Evolutionary conservation across 2,329 filamentous ascomycete species (phyloP).

Genomic region (Cordyceps cateniannulata): DNA sequence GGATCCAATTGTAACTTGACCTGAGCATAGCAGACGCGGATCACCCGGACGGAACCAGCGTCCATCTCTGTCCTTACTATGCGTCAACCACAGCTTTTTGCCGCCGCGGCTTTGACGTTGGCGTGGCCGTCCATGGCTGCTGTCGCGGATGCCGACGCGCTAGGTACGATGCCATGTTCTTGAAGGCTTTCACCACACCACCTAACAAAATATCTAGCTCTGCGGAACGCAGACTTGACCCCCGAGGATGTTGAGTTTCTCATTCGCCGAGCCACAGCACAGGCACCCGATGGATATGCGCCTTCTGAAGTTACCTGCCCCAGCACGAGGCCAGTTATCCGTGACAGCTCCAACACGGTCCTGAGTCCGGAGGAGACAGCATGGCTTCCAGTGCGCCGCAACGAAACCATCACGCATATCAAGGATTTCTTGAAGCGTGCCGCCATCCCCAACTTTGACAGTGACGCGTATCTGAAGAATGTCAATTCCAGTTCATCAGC

Average conservation of each 20-base stretch:
- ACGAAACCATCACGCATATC: slow-evolving; percentile 70
- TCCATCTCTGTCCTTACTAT: background rate
- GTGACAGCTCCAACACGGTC: slow-evolving; percentile 41
- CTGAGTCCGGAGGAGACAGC: slow-evolving; percentile 64
- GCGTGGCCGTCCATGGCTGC: background rate
- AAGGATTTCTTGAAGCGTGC: slow-evolving; percentile 63
- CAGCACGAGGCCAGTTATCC: slow-evolving; percentile 58
- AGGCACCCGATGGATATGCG: slow-evolving; percentile 54
- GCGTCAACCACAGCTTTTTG: slow-evolving; percentile 7
- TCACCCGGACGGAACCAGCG: background rate
- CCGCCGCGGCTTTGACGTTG: background rate
- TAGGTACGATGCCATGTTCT: background rate
- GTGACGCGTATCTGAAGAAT: slow-evolving; percentile 57
- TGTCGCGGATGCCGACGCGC: background rate
- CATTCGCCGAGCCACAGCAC: slow-evolving; percentile 8
- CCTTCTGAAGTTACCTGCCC: slow-evolving; percentile 66
- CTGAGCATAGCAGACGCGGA: too few relatives aligned
- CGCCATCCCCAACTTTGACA: slow-evolving; percentile 73
- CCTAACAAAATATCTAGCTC: background rate
- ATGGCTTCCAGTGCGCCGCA: slow-evolving; percentile 68
- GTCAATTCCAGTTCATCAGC: slow-evolving; percentile 25
- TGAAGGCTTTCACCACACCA: background rate
- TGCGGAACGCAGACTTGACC: background rate
- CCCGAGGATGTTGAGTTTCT: slow-evolving; percentile 7
- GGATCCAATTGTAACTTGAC: background rate